phyloP scores from a whole-genome alignment of 208 protist genomes.

The Angomonas ambiguus region DNA sequence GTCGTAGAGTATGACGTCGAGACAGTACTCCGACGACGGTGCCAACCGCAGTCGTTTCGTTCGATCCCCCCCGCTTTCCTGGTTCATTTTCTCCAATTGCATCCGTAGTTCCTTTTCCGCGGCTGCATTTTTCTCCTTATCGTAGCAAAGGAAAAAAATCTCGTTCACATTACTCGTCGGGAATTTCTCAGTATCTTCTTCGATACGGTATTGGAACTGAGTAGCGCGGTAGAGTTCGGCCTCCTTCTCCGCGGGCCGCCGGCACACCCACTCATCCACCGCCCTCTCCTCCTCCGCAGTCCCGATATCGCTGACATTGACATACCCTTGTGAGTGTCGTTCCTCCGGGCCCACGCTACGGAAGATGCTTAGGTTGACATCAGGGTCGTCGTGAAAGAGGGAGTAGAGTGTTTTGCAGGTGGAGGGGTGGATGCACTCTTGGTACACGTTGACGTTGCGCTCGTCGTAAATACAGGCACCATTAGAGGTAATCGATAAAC shows the following conservation, averaged over 20 bases:
- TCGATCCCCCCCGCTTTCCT: too few species aligned
- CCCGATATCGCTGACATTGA: constrained; percentile 39
- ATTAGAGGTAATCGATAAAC: constrained; percentile 61
- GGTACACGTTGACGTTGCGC: constrained; percentile 23
- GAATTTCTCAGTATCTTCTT: neutral
- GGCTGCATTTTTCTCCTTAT: constrained; percentile 26
- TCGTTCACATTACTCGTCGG: constrained; percentile 11
- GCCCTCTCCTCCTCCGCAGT: constrained; percentile 31
- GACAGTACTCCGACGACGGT: constrained; percentile 40
- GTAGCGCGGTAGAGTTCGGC: constrained; percentile 24
- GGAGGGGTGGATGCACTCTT: constrained; percentile 19
- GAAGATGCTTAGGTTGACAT: constrained; percentile 49
- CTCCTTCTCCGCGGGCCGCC: constrained; percentile 33
- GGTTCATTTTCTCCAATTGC: constrained; percentile 22
- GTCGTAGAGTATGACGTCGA: constrained; percentile 27
- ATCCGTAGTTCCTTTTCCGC: constrained; percentile 18
- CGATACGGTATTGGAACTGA: constrained; percentile 23
- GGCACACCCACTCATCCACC: constrained; percentile 52
- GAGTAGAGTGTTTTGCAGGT: constrained; percentile 27
- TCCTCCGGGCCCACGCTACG: constrained; percentile 30
- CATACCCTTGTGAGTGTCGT: constrained; percentile 25
- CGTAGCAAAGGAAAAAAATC: constrained; percentile 32
- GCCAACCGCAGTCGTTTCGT: constrained; percentile 50
- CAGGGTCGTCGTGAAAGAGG: constrained; percentile 10
- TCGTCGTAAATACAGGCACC: constrained; percentile 52